phyloP scores from a whole-genome alignment of 148 eudicot species.

The Arbutus unedo region DNA sequence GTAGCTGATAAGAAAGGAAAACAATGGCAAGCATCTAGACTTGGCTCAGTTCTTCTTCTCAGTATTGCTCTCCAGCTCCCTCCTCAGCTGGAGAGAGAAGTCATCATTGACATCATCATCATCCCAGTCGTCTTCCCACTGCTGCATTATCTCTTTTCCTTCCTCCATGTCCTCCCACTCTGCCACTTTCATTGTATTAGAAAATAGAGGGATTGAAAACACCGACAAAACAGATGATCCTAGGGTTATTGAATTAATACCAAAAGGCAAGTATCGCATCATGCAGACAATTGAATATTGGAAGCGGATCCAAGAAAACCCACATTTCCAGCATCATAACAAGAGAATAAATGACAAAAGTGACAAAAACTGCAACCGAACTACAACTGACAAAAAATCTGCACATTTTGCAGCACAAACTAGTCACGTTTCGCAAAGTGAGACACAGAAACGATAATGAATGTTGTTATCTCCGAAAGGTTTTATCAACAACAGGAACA shows the following conservation, averaged over 20 bases:
- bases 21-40: too few relatives aligned
- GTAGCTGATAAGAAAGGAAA: too few relatives aligned
- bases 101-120: not conserved
- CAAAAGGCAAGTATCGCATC: not conserved
- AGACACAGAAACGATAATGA: not conserved
- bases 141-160: constrained; percentile 71
- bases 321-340: not conserved
- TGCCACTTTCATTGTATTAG: constrained; percentile 18
- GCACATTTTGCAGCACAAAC: not conserved
- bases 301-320: not conserved
- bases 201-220: not conserved
- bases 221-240: not conserved
- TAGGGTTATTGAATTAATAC: not conserved
- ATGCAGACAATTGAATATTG: not conserved
- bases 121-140: not conserved
- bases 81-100: not conserved
- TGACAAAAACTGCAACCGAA: not conserved
- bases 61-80: not conserved
- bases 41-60: too few relatives aligned
- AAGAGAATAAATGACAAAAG: not conserved
- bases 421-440: not conserved
- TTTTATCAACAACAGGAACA: not conserved
- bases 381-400: not conserved
- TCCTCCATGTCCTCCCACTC: constrained; percentile 82
- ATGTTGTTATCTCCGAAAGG: not conserved